These are phyloP conservation scores for Groenewaldozyma auringiensis DNA, from an alignment of 1,139 yeast species.

Conservation along the genomic window DNA sequence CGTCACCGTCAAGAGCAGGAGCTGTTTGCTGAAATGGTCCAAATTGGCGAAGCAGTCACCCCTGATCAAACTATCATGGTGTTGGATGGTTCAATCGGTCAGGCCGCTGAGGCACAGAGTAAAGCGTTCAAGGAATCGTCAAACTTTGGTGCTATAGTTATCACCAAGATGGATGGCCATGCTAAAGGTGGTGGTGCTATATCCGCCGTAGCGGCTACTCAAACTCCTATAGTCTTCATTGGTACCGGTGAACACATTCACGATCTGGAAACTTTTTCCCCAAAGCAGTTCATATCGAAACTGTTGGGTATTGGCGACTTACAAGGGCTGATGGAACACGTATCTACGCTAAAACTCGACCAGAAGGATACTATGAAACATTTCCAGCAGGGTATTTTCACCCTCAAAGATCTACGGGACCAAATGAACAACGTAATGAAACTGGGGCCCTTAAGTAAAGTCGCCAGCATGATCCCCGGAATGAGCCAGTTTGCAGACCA, in stretches of 20 bases:
- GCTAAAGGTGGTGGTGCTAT: slow-evolving; percentile 99
- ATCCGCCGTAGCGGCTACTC: slow-evolving; percentile 95
- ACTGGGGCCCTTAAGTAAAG: slow-evolving; percentile 92
- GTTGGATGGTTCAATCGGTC: slow-evolving; percentile 95
- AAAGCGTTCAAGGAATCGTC: slow-evolving; percentile 89
- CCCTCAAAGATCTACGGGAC: slow-evolving; percentile 83
- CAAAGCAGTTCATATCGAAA: slow-evolving; percentile 81
- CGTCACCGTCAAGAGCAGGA: slow-evolving; percentile 94
- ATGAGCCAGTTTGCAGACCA: slow-evolving; percentile 77
- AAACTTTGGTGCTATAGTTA: slow-evolving; percentile 88
- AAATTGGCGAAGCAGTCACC: slow-evolving; percentile 73
- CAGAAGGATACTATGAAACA: slow-evolving; percentile 90
- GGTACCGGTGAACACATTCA: slow-evolving; percentile 98
- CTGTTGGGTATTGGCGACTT: slow-evolving; percentile 92
- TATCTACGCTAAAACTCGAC: slow-evolving; percentile 79
- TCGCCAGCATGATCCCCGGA: slow-evolving; percentile 93
- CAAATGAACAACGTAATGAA: slow-evolving; percentile 93
- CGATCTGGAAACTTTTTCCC: slow-evolving; percentile 87
- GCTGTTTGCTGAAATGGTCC: slow-evolving; percentile 89
- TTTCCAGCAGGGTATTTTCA: slow-evolving; percentile 90
- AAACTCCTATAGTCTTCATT: slow-evolving; percentile 91
- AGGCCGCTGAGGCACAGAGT: slow-evolving; percentile 95
- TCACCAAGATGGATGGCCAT: slow-evolving; percentile 97
- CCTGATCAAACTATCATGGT: slow-evolving; percentile 98
- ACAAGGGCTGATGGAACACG: slow-evolving; percentile 90